Conservation (phyloP, 2,329 filamentous ascomycete species). For the Xylaria multiplex region DNA sequence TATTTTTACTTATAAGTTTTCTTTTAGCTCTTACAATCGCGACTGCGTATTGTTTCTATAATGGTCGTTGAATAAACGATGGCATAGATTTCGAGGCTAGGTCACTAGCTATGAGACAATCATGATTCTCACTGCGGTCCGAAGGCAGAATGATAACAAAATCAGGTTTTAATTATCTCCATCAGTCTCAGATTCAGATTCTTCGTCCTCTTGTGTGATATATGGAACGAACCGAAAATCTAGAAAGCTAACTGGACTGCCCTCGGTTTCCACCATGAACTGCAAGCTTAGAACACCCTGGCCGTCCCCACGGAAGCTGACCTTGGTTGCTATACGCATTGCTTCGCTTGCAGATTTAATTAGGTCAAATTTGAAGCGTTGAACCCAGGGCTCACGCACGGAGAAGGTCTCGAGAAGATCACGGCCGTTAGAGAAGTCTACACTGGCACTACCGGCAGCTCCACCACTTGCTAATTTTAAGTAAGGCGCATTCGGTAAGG, state of each 20-base stretch:
- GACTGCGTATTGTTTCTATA: conserved; percentile 2
- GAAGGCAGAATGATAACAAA: not conserved
- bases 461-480: conserved; percentile 77
- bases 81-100: conserved; percentile 9
- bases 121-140: not conserved
- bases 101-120: conserved; percentile 15
- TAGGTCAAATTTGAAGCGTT: conserved; percentile 87
- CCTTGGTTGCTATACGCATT: conserved; percentile 93
- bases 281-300: conserved; percentile 94
- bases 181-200: conserved; percentile 55
- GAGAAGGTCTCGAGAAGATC: conserved; percentile 80
- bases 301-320: conserved; percentile 86
- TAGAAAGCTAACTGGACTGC: conserved; percentile 75
- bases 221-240: conserved; percentile 86
- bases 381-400: conserved; percentile 67
- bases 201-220: conserved; percentile 68
- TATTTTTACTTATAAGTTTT: not conserved
- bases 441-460: conserved; percentile 69
- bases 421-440: conserved; percentile 72
- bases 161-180: conserved; percentile 46
- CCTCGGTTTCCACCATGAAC: conserved; percentile 92
- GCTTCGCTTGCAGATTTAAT: conserved; percentile 87
- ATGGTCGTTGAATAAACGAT: conserved; percentile 1
- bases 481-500: conserved; percentile 72
- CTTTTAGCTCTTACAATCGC: not conserved